Conservation (phyloP, 2,329 filamentous ascomycete species). For the Herpotrichia juniperi region DNA sequence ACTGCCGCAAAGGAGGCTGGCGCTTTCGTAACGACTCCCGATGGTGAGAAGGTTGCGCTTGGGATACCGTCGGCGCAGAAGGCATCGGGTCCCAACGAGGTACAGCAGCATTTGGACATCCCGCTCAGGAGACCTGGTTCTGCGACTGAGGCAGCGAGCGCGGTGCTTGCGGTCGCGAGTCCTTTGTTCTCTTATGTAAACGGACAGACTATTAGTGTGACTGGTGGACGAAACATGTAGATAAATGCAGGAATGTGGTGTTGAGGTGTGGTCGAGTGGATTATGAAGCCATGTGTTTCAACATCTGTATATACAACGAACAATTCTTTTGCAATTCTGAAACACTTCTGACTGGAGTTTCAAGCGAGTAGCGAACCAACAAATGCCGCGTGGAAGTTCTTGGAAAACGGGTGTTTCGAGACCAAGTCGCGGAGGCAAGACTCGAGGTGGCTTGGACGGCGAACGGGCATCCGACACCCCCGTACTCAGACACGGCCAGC, state of each 20-base stretch:
- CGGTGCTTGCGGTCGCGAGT: conserved; percentile 78
- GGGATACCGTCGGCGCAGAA: conserved; percentile 53
- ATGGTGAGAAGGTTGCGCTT: conserved; percentile 62
- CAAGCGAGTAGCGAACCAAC: conserved; percentile 3
- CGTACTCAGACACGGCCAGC: conserved; percentile 2
- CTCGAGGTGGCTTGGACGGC: conserved; percentile 1
- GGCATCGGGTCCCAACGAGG: conserved; percentile 37
- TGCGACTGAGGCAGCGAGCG: conserved; percentile 79
- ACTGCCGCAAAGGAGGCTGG: conserved; percentile 86
- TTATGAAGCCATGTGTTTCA: conserved; percentile 16
- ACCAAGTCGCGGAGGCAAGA: background rate
- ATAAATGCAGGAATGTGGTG: background rate
- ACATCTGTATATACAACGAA: conserved; percentile 15
- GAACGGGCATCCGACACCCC: background rate
- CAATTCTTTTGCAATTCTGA: conserved; percentile 1
- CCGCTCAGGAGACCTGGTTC: conserved; percentile 77
- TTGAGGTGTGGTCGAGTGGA: background rate
- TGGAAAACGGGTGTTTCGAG: conserved; percentile 19
- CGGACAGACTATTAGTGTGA: conserved; percentile 87
- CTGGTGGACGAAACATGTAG: conserved; percentile 73
- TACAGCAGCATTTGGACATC: conserved; percentile 67
- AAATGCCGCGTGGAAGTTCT: conserved; percentile 4
- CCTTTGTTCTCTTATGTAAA: conserved; percentile 84
- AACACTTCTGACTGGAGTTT: background rate
- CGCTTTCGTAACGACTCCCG: conserved; percentile 76